Conservation (phyloP, 257 asterid species). For the Rauvolfia tetraphylla region DNA sequence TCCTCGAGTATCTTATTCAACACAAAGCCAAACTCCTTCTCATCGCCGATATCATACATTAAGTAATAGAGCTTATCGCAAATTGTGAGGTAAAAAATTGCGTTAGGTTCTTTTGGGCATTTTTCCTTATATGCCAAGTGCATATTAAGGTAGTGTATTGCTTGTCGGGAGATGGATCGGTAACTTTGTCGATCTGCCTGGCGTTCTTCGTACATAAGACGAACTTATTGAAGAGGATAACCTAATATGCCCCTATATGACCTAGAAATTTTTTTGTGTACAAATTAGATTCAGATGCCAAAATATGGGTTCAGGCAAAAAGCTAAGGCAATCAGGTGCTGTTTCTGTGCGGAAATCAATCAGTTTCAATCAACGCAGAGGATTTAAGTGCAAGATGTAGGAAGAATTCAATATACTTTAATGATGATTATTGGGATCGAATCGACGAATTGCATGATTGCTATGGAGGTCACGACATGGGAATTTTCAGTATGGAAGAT, state of each 20-base stretch:
- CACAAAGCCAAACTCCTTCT: too few species aligned
- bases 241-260: conserved; percentile 25
- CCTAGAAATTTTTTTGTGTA: conserved; percentile 29
- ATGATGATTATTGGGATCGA: conserved; percentile 39
- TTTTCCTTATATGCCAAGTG: background rate
- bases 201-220: conserved; percentile 23
- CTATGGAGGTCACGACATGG: too few species aligned
- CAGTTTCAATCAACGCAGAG: conserved; percentile 12
- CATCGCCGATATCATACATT: too few species aligned
- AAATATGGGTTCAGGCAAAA: conserved; percentile 20
- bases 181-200: conserved; percentile 27
- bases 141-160: background rate
- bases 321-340: conserved; percentile 17
- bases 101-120: too few species aligned
- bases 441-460: conserved; percentile 29
- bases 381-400: conserved; percentile 14
- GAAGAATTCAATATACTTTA: conserved; percentile 33
- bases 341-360: conserved; percentile 39
- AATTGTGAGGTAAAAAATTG: too few species aligned
- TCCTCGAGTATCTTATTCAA: too few species aligned
- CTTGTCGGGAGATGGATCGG: conserved; percentile 32
- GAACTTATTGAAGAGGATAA: conserved; percentile 18
- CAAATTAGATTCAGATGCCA: background rate
- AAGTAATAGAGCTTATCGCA: too few species aligned
- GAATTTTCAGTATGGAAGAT: too few species aligned